Conservation (phyloP, 495 filamentous ascomycete species). For the Neurospora terricola region DNA sequence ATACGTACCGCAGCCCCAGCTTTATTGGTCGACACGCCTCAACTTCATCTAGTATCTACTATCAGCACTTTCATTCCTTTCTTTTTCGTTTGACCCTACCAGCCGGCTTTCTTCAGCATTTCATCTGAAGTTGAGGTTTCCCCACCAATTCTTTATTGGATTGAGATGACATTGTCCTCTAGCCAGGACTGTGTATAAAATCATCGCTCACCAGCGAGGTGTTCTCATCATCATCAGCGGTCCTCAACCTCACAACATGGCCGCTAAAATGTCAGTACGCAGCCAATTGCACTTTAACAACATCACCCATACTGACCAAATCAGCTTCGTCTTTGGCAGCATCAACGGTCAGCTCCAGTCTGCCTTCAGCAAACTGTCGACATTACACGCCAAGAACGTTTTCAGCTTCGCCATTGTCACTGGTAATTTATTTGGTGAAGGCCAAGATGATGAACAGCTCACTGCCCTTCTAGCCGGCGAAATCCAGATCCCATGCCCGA, state of each 20-base stretch:
- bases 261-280: constrained; percentile 23
- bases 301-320: constrained; percentile 23
- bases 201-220: not conserved
- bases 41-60: not conserved
- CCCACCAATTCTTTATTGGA: not conserved
- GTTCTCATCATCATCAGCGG: not conserved
- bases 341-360: constrained; percentile 62
- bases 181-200: not conserved
- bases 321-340: constrained; percentile 71
- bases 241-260: constrained; percentile 9
- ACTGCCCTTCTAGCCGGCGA: constrained; percentile 56
- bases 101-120: not conserved
- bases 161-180: not conserved
- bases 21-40: not conserved
- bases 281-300: constrained; percentile 2
- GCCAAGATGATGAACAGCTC: constrained; percentile 46
- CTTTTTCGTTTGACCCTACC: not conserved
- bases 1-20: not conserved
- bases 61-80: not conserved
- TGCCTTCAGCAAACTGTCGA: constrained; percentile 67
- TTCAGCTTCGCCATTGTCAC: constrained; percentile 77
- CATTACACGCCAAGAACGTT: constrained; percentile 71
- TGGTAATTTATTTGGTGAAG: constrained; percentile 69
- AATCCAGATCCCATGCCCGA: constrained; percentile 64
- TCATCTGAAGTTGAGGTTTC: not conserved